Evolutionary conservation across 257 asterid genomes (phyloP).

Genomic region (Phtheirospermum japonicum): DNA sequence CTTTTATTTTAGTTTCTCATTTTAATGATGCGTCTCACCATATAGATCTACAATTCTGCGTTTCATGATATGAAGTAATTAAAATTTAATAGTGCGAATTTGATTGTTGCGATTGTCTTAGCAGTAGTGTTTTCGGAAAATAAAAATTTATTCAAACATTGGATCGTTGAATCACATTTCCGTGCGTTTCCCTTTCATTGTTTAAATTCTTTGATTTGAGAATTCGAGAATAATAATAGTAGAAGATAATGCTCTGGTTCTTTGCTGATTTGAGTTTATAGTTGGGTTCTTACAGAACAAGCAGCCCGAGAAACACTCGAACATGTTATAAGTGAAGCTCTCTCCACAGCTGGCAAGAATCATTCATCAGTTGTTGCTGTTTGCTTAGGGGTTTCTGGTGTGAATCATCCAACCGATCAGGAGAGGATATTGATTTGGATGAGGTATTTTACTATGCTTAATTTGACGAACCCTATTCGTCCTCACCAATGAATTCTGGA

Average conservation of each 20-base stretch:
- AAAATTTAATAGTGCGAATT: no score
- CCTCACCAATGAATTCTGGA: no score
- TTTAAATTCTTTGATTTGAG: constrained; percentile 24
- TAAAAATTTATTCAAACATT: no score
- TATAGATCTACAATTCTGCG: not conserved
- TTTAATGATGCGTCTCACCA: not conserved
- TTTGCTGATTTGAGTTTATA: constrained; percentile 9
- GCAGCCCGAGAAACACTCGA: constrained; percentile 73
- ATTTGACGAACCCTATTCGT: not conserved
- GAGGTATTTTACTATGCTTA: constrained; percentile 46
- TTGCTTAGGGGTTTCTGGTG: constrained; percentile 93
- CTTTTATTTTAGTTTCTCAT: not conserved
- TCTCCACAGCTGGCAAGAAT: constrained; percentile 59
- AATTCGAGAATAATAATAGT: constrained; percentile 1
- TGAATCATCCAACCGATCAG: constrained; percentile 81
- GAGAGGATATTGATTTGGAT: constrained; percentile 74
- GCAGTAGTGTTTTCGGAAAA: no score
- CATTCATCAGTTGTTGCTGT: constrained; percentile 73
- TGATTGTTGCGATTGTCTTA: no score
- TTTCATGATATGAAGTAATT: not conserved
- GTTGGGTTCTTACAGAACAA: constrained; percentile 44
- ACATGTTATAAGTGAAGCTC: constrained; percentile 70
- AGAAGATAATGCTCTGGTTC: constrained; percentile 11
- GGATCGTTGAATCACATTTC: not conserved
- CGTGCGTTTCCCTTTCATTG: constrained; percentile 15